Conservation (phyloP, 1,284 basidiomycete genomes). For the Rhodotorula sp. region DNA sequence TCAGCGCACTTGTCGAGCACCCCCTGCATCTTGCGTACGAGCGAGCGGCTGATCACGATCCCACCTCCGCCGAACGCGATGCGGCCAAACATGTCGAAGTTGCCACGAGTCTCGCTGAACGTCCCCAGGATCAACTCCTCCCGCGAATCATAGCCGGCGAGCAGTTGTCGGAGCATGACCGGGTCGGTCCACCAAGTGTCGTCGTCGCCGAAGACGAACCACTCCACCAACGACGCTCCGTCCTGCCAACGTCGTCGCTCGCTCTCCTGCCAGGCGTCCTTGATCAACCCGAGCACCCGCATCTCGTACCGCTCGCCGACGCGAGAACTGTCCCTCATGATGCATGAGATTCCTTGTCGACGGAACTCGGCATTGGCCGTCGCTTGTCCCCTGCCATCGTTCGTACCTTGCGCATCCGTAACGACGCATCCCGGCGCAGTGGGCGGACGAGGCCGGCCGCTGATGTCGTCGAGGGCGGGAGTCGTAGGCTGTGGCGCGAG, state of each 20-base stretch:
- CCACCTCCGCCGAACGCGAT: constrained; percentile 41
- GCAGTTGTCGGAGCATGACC: constrained; percentile 13
- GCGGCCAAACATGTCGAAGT: constrained; percentile 24
- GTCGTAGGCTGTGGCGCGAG: neutral
- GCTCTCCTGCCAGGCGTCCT: constrained; percentile 27
- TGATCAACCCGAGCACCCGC: constrained; percentile 15
- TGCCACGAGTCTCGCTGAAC: constrained; percentile 26
- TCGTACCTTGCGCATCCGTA: constrained; percentile 16
- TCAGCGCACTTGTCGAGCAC: constrained; percentile 20
- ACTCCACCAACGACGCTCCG: constrained; percentile 13
- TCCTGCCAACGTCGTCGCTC: constrained; percentile 18
- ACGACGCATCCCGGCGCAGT: constrained; percentile 22
- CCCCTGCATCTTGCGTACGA: constrained; percentile 37
- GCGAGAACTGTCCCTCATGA: constrained; percentile 8
- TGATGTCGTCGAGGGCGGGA: neutral
- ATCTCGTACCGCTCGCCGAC: constrained; percentile 24
- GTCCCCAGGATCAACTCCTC: constrained; percentile 36
- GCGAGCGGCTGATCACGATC: constrained; percentile 27
- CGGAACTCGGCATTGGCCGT: constrained; percentile 20
- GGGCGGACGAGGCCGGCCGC: neutral
- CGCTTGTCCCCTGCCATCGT: constrained; percentile 4
- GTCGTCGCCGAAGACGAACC: constrained; percentile 32
- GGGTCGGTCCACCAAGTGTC: constrained; percentile 30
- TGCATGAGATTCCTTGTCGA: constrained; percentile 4
- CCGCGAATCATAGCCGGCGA: constrained; percentile 21